These are phyloP conservation scores for Teratosphaeria viscida DNA, from an alignment of 2,329 filamentous ascomycete genomes.

Conservation along the genomic window DNA sequence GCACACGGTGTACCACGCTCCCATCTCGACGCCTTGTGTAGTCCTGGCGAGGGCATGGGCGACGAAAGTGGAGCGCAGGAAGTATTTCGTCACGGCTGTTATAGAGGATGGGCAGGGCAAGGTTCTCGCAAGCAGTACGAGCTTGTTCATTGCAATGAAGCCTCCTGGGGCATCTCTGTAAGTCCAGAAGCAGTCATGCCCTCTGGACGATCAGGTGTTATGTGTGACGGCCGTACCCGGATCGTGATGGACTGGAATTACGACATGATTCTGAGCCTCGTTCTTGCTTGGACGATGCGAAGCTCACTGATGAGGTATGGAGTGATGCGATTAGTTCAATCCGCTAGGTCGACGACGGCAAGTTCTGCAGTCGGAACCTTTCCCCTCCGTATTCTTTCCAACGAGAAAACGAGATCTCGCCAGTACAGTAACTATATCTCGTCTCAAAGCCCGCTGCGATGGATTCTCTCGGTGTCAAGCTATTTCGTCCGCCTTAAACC, in stretches of 20 bases:
- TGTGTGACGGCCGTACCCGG: no score
- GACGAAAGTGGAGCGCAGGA: slow-evolving; percentile 9
- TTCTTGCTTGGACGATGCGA: no score
- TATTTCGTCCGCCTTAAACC: neutral
- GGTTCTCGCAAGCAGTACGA: slow-evolving; percentile 10
- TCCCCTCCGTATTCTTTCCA: neutral
- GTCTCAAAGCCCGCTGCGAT: neutral
- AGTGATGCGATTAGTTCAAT: no score
- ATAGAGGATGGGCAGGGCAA: slow-evolving; percentile 11
- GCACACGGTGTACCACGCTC: slow-evolving; percentile 15
- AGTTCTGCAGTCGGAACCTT: no score
- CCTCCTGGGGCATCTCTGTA: neutral
- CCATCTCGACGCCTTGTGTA: slow-evolving; percentile 12
- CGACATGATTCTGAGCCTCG: no score
- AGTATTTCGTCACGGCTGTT: slow-evolving; percentile 11
- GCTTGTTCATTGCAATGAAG: slow-evolving; percentile 9
- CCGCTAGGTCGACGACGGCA: no score
- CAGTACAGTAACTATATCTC: no score
- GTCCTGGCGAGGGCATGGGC: slow-evolving; percentile 12
- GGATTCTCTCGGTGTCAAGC: neutral
- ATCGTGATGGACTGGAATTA: no score
- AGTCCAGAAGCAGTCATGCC: no score
- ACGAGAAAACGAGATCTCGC: neutral
- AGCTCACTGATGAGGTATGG: no score
- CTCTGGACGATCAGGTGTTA: no score